phyloP scores from a whole-genome alignment of 2,329 filamentous ascomycete species.

The Paecilomyces formosus region DNA sequence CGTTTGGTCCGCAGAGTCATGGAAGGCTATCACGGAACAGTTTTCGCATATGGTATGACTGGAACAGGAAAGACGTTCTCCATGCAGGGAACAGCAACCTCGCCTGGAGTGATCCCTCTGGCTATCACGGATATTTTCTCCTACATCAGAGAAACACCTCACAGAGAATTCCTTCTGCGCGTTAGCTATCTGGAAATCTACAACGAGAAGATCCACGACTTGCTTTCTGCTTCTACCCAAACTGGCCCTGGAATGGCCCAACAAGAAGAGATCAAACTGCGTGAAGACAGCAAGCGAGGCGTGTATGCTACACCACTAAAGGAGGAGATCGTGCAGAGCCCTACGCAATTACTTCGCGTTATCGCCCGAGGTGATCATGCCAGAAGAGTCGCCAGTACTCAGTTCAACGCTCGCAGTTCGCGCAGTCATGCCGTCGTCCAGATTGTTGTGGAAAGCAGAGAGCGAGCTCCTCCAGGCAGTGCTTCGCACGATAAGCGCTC shows the following conservation, averaged over 20 bases:
- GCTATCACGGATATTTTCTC: conserved; percentile 99
- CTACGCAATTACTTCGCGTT: conserved; percentile 86
- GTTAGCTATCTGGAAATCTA: conserved; percentile 99
- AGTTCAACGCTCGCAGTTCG: conserved; percentile 94
- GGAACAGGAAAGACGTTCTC: conserved; percentile 98
- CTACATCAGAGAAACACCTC: conserved; percentile 94
- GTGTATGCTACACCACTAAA: conserved; percentile 95
- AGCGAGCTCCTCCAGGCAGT: conserved; percentile 59
- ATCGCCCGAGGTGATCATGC: conserved; percentile 92
- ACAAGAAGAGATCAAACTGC: conserved; percentile 92
- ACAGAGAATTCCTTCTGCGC: conserved; percentile 84
- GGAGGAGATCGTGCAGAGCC: conserved; percentile 97
- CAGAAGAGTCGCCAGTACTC: conserved; percentile 82
- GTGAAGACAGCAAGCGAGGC: conserved; percentile 91
- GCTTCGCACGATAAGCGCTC: conserved; percentile 56
- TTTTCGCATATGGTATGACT: conserved; percentile 98
- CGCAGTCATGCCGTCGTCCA: conserved; percentile 97
- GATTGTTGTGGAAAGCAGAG: conserved; percentile 94
- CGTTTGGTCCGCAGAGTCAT: conserved; percentile 91
- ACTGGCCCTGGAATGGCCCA: conserved; percentile 46
- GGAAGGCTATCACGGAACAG: conserved; percentile 97
- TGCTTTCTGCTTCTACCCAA: conserved; percentile 67
- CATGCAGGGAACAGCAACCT: conserved; percentile 96
- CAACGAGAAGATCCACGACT: conserved; percentile 93
- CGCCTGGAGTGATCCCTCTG: conserved; percentile 90